A percentile compares a stretch with the other conserved stretches of the same genome.
These are phyloP conservation scores for Capsicum pubescens DNA, from an alignment of 257 asterid species.

Conservation along the genomic window DNA sequence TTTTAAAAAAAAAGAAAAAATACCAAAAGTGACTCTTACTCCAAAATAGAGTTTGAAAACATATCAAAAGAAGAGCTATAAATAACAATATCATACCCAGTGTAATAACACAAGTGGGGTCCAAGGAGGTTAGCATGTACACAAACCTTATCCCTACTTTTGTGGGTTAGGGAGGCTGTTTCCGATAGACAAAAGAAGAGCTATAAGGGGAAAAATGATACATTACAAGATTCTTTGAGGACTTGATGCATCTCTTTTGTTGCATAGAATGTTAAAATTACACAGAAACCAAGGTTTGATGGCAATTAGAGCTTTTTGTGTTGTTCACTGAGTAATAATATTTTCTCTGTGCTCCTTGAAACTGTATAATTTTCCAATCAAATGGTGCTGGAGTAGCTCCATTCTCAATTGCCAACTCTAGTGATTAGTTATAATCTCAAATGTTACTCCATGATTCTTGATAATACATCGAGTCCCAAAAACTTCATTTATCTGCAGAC, in stretches of 20 bases:
- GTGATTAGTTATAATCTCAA: slow-evolving; percentile 41
- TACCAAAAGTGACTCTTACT: background rate
- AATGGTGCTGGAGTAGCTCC: slow-evolving; percentile 25
- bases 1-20: background rate
- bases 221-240: slow-evolving; percentile 2
- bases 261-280: background rate
- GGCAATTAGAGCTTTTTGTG: background rate
- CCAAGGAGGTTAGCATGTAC: background rate
- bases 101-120: background rate
- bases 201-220: background rate
- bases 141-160: background rate
- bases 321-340: background rate
- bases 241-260: background rate
- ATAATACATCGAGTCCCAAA: slow-evolving; percentile 65
- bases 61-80: background rate
- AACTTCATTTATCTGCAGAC: slow-evolving; percentile 67
- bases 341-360: background rate
- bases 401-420: background rate
- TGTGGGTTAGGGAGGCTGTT: background rate
- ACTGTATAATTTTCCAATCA: background rate
- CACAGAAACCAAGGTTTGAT: background rate
- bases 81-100: background rate
- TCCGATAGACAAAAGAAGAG: background rate
- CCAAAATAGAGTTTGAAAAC: background rate
- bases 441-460: slow-evolving; percentile 77